These are phyloP conservation scores for Ustilago vetiveriae DNA, from an alignment of 1,284 basidiomycete species.

Conservation along the genomic window DNA sequence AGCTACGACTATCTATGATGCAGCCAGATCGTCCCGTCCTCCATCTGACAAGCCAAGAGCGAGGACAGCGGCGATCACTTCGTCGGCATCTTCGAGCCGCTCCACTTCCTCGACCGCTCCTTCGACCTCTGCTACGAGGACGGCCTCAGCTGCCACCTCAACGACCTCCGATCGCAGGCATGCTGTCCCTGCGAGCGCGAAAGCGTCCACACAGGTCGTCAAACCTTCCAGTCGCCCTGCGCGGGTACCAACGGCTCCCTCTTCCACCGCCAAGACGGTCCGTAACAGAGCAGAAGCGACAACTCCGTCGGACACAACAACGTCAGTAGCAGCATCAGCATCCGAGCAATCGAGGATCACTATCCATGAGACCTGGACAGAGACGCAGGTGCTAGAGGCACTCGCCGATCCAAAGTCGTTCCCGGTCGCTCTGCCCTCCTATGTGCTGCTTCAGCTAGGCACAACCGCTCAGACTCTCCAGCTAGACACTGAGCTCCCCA, in stretches of 20 bases:
- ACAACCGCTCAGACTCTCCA: conserved; percentile 15
- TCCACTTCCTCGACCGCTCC: conserved; percentile 6
- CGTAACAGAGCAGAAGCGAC: conserved; percentile 1
- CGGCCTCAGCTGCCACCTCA: conserved; percentile 10
- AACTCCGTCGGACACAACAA: no score
- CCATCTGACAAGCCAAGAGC: conserved; percentile 1
- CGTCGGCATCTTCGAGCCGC: conserved; percentile 20
- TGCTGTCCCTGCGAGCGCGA: not conserved
- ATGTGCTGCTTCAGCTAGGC: conserved; percentile 22
- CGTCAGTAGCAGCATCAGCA: not conserved
- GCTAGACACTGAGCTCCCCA: conserved; percentile 14
- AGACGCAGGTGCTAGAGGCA: conserved; percentile 22
- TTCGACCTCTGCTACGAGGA: conserved; percentile 9
- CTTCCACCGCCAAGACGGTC: conserved; percentile 5
- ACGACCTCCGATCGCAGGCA: conserved; percentile 17
- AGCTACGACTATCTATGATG: not conserved
- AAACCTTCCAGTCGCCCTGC: no score
- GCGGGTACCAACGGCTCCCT: not conserved
- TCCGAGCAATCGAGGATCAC: not conserved
- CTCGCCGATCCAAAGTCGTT: conserved; percentile 9
- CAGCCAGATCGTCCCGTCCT: conserved; percentile 8
- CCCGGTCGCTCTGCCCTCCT: conserved; percentile 9
- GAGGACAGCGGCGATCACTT: conserved; percentile 1
- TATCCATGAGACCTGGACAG: conserved; percentile 21
- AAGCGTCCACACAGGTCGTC: not conserved